A percentile compares a stretch with the other conserved stretches of the same genome.
Conservation (phyloP, 441 rosid species). For the Kokia cookei region DNA sequence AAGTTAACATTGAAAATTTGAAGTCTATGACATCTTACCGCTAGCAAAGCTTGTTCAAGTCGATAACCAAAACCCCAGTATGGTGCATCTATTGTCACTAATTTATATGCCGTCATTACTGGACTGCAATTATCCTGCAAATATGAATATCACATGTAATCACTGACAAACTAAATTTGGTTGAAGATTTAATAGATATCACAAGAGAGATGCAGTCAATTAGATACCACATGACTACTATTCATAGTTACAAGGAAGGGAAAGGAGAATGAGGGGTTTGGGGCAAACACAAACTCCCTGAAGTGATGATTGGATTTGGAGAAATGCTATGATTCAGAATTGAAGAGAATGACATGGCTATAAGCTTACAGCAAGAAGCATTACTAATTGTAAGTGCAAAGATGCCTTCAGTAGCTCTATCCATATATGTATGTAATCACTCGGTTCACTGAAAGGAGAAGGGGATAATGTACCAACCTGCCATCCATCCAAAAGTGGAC, state of each 20-base stretch:
- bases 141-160: background rate
- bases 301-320: background rate
- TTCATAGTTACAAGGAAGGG: background rate
- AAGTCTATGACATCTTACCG: constrained; percentile 28
- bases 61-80: constrained; percentile 75
- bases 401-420: background rate
- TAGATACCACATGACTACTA: background rate
- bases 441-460: background rate
- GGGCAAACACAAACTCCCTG: background rate
- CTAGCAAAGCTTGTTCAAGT: constrained; percentile 56
- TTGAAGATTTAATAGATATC: background rate
- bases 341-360: background rate
- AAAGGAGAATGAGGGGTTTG: background rate
- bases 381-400: background rate
- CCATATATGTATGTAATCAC: background rate
- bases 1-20: background rate
- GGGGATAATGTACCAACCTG: constrained; percentile 35
- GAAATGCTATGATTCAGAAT: background rate
- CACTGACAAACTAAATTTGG: background rate
- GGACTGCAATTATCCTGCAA: constrained; percentile 55
- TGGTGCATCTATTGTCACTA: constrained; percentile 66
- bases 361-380: background rate
- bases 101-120: constrained; percentile 66
- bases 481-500: constrained; percentile 62
- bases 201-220: background rate